Percentiles rank a stretch among this genome's conserved stretches.
These are phyloP conservation scores for Claviceps sp. DNA, from an alignment of 2,329 filamentous ascomycete species.

Conservation along the genomic window DNA sequence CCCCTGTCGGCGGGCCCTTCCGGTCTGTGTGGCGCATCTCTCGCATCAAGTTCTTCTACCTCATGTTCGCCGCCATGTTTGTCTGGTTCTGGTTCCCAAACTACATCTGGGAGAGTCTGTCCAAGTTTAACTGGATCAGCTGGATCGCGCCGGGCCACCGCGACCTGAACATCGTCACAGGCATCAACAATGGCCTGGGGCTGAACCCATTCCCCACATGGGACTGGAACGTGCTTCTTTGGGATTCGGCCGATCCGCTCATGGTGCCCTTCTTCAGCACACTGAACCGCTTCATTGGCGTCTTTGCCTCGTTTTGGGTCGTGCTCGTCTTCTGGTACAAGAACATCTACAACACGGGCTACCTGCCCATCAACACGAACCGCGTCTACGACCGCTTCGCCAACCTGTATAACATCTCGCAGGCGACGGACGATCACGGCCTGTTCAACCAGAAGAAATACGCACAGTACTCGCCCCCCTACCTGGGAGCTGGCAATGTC, in stretches of 20 bases:
- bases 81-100: constrained; percentile 46
- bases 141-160: constrained; percentile 39
- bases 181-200: constrained; percentile 31
- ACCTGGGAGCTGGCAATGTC: constrained; percentile 35
- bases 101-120: constrained; percentile 38
- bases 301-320: constrained; percentile 40
- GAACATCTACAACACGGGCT: constrained; percentile 43
- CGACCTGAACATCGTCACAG: constrained; percentile 28
- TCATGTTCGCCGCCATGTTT: constrained; percentile 39
- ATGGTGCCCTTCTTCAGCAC: constrained; percentile 45
- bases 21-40: constrained; percentile 31
- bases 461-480: constrained; percentile 36
- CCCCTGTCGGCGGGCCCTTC: constrained; percentile 27
- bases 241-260: constrained; percentile 29
- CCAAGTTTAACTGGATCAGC: constrained; percentile 41
- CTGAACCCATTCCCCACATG: constrained; percentile 33
- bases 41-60: constrained; percentile 37
- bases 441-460: constrained; percentile 34
- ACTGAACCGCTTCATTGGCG: constrained; percentile 46
- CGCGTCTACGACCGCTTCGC: constrained; percentile 36
- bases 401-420: constrained; percentile 31
- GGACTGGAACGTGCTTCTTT: constrained; percentile 34
- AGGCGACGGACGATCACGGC: constrained; percentile 26
- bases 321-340: constrained; percentile 44
- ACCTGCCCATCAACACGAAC: constrained; percentile 39